Evolutionary conservation across 2,329 filamentous ascomycete genomes (phyloP), one percentile per base, ranked within the genome.

Genomic region (Anisogramma anomala): DNA sequence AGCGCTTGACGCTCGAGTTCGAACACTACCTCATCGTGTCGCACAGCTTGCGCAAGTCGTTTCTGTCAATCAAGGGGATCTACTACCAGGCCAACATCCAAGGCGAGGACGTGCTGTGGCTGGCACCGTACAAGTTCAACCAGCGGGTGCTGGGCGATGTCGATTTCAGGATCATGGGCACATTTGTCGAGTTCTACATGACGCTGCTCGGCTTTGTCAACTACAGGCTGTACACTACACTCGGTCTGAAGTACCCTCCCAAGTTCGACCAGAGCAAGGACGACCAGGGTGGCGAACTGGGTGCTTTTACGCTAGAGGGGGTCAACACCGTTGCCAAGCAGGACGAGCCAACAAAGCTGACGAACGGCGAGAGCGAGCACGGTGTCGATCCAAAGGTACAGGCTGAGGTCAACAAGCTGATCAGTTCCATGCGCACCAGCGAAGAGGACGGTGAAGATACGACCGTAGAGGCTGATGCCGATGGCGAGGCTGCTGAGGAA

Each of bases 41-140:
- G 31, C 79, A 94, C 64, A 87, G 84, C 54, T 68, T 98, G 53
- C 83, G 85, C 57, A 96, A 95, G 68, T 94, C 88, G 0, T 98
- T 98, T 68, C 67, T 98, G 50, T 94, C 87, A 2, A 96, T 98
- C 66, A 98, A 98, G 72, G 91, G 91, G 48, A 96, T 98, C 56
- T 98, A 98, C 69, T 98, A 96, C 65, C 89, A 96, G 66, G 91
- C 89, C 18, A 95, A 82, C 38, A 93, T 98, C 48, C 86, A 95
- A 61, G 91, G 91, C 36, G 88, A 98, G 66, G 89, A 96, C 56
- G 83, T 98, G 36, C 71, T 96, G 50, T 98, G 91, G 91, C 72
- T 98, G 28, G 89, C 95, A 9, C 91, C 91, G 1, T 98, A 98
- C 69, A 86, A 86, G 61, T 98, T 98, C 65, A 94, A 96, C 57